Evolutionary conservation across 2,329 filamentous ascomycete genomes (phyloP).

Genomic region (Penicillium sp.): DNA sequence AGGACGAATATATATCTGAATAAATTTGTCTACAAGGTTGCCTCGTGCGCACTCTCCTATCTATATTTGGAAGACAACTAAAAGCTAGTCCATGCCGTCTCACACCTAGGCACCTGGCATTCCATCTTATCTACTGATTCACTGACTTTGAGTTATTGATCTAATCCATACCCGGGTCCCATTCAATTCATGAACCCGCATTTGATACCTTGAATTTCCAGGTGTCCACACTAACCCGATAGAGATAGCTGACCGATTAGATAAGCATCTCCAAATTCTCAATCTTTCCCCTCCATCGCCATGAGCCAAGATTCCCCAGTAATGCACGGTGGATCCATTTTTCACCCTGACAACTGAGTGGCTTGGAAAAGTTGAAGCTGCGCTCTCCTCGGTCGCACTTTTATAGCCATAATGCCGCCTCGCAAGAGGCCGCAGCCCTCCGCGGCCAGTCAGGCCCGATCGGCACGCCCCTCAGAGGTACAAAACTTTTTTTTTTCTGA

Average conservation of each 20-base stretch:
- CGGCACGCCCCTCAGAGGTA: conserved; percentile 29
- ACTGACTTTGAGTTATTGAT: no score
- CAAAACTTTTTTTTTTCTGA: conserved; percentile 22
- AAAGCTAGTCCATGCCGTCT: no score
- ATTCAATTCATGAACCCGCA: background rate
- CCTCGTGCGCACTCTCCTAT: no score
- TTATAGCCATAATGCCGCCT: conserved; percentile 31
- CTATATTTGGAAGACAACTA: no score
- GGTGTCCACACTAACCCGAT: conserved; percentile 13
- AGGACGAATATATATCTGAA: no score
- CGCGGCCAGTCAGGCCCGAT: conserved; percentile 21
- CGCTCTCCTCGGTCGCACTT: conserved; percentile 4
- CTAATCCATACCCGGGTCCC: no score
- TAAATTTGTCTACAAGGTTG: no score
- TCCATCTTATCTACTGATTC: background rate
- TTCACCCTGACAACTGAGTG: conserved; percentile 5
- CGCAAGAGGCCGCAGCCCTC: conserved; percentile 33
- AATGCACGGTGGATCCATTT: conserved; percentile 4
- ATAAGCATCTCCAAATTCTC: conserved; percentile 25
- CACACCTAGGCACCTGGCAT: background rate
- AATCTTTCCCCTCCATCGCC: conserved; percentile 24
- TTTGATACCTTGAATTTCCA: conserved; percentile 9
- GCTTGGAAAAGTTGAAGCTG: conserved; percentile 8
- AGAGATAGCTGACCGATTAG: conserved; percentile 16
- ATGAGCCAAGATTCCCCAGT: conserved; percentile 1